A percentile compares a stretch with the other conserved stretches of the same genome.
Conservation (phyloP, 768 basidiomycete genomes). For the Amanita subjunquillea region DNA sequence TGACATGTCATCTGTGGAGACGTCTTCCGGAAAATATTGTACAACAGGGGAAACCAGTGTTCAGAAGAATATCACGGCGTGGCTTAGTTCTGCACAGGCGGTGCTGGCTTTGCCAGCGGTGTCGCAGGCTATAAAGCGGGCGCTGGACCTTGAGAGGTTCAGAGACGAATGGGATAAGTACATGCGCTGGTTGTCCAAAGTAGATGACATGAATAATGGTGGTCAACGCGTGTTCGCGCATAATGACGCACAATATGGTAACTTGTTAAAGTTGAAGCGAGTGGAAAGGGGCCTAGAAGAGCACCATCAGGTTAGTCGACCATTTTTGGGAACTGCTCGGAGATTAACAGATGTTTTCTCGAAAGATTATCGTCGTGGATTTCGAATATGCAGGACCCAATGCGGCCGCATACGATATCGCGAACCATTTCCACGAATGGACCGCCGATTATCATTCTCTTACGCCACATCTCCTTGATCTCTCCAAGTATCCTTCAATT, state of each 20-base stretch:
- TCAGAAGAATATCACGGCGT: slow-evolving; percentile 56
- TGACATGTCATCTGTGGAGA: slow-evolving; percentile 61
- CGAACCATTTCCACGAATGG: slow-evolving; percentile 98
- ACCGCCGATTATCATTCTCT: slow-evolving; percentile 78
- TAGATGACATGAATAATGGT: slow-evolving; percentile 46
- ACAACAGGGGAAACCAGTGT: slow-evolving; percentile 48
- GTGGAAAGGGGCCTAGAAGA: slow-evolving; percentile 47
- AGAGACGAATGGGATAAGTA: slow-evolving; percentile 58
- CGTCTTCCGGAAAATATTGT: slow-evolving; percentile 27
- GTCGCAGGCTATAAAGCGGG: slow-evolving; percentile 30
- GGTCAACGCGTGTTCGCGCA: slow-evolving; percentile 75
- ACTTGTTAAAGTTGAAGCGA: slow-evolving; percentile 65
- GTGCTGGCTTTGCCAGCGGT: slow-evolving; percentile 60
- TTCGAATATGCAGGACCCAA: slow-evolving; percentile 96
- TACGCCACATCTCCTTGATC: slow-evolving; percentile 56
- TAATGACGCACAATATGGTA: slow-evolving; percentile 96
- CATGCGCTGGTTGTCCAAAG: slow-evolving; percentile 53
- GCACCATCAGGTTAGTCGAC: slow-evolving; percentile 59
- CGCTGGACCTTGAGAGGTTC: slow-evolving; percentile 60
- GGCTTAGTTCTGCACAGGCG: slow-evolving; percentile 62
- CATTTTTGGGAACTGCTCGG: not conserved
- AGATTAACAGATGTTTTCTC: not conserved
- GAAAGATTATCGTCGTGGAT: slow-evolving; percentile 87
- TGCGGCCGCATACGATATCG: slow-evolving; percentile 90
- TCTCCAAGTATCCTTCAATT: slow-evolving; percentile 58